Conservation (phyloP, 2,329 filamentous ascomycete species). For the Claviceps humidiphila region DNA sequence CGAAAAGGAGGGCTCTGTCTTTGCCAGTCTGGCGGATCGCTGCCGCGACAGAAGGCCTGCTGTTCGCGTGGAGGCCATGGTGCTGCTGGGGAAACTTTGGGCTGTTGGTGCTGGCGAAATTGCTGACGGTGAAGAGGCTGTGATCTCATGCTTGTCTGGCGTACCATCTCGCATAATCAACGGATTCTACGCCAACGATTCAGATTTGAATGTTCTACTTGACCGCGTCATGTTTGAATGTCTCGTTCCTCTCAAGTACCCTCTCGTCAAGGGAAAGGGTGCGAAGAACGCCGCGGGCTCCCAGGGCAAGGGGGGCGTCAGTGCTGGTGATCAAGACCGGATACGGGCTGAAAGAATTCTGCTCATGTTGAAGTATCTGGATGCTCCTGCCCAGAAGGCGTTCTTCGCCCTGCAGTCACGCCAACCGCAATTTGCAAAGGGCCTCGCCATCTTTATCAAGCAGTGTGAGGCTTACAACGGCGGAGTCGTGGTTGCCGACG, state of each 20-base stretch:
- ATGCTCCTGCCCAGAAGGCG: constrained; percentile 65
- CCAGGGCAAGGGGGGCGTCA: constrained; percentile 25
- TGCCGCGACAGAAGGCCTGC: constrained; percentile 73
- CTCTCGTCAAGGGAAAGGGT: constrained; percentile 46
- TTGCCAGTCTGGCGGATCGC: constrained; percentile 72
- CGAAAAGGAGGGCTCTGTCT: constrained; percentile 60
- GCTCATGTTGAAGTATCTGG: constrained; percentile 65
- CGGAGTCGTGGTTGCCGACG: constrained; percentile 62
- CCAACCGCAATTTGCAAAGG: constrained; percentile 60
- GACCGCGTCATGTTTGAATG: constrained; percentile 79
- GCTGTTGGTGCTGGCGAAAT: constrained; percentile 85
- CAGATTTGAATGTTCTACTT: constrained; percentile 70
- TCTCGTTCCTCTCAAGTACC: constrained; percentile 80
- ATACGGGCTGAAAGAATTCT: constrained; percentile 77
- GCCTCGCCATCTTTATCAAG: constrained; percentile 63
- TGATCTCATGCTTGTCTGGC: constrained; percentile 60
- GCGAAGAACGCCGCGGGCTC: constrained; percentile 49
- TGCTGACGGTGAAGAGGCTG: constrained; percentile 64
- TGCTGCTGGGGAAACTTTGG: constrained; percentile 75
- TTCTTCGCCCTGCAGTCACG: constrained; percentile 78
- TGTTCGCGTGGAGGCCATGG: constrained; percentile 79
- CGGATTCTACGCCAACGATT: constrained; percentile 80
- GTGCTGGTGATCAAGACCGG: constrained; percentile 54
- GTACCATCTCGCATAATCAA: constrained; percentile 80
- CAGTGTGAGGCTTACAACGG: constrained; percentile 86